Evolutionary conservation across 345 rosid genomes (phyloP), one percentile per base, ranked within the genome.

Genomic region (Pseudoturritis turrita): DNA sequence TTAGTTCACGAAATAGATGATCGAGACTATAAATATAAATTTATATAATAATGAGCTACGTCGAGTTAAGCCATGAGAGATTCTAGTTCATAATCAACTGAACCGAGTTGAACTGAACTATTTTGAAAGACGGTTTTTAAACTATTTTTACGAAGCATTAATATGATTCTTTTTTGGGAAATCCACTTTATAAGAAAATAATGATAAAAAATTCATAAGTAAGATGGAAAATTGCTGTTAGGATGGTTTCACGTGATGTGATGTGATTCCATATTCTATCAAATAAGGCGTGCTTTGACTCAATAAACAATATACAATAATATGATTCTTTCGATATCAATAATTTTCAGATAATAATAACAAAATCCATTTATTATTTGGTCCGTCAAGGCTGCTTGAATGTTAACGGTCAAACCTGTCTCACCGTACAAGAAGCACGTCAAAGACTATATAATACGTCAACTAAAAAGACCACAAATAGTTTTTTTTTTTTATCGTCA

Each of bases 201-300:
- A 2, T 25, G 4, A 25, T 3, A 25, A 25, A 25, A 25, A 25
- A 4, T 25, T 25, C 26, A 25, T 25, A 25, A 25, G 2, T 25
- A 25, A 3, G 26, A 25, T 3, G 26, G 26, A 25, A 25, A 25
- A 25, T 3, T 25, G n/a, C n/a, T n/a, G n/a, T n/a, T n/a, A 39
- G 53, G 53, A 13, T 50, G 49, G 55, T 18, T 52, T 36, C 33
- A 39, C 29, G 45, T 40, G 68, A 74, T 66, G 71, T 55, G 65
- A 55, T 47, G 71, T 56, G 73, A 26, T 67, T 33, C 28, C 15
- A 58, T 12, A 23, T 41, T 75, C 49, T 23, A 75, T 75, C 70
- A 75, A 68, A 52, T 4, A 75, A 75, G 75, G 79, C 37, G 79
- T 75, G 75, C 79, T 53, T 75, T 75, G 79, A 75, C 79, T 53